Evolutionary conservation across 2,329 filamentous ascomycete genomes (phyloP).

Genomic region (Pyricularia sp.): DNA sequence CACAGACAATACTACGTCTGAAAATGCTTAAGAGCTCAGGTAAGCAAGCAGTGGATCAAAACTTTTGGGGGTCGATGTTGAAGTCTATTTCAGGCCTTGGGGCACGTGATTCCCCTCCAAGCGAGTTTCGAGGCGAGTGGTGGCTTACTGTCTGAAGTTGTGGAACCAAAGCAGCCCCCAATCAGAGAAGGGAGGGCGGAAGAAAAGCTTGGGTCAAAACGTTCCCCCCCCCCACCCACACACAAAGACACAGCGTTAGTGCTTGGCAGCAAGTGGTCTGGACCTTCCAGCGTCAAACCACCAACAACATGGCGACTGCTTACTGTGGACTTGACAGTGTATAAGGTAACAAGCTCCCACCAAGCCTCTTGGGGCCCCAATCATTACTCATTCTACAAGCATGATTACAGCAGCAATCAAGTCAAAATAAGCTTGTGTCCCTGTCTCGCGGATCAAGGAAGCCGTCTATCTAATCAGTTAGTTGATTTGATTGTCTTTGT

Average conservation of each 20-base stretch:
- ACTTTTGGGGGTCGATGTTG: not conserved
- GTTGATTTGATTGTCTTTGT: not conserved
- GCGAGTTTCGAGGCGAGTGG: not conserved
- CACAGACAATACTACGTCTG: too few relatives aligned
- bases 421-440: not conserved
- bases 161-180: not conserved
- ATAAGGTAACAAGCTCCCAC: not conserved
- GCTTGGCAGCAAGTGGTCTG: not conserved
- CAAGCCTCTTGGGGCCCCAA: not conserved
- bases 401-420: not conserved
- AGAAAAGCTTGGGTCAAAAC: not conserved
- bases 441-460: not conserved
- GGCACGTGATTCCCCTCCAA: not conserved
- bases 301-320: not conserved
- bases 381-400: not conserved
- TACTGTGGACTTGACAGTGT: not conserved
- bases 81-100: not conserved
- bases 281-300: not conserved
- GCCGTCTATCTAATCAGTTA: not conserved
- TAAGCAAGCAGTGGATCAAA: not conserved
- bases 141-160: not conserved
- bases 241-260: not conserved
- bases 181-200: not conserved
- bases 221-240: not conserved
- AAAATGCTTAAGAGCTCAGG: not conserved